A percentile compares a stretch with the other conserved stretches of the same genome.
Conservation (phyloP, 1,284 basidiomycete species). For the Kalmanozyma brasiliensis region DNA sequence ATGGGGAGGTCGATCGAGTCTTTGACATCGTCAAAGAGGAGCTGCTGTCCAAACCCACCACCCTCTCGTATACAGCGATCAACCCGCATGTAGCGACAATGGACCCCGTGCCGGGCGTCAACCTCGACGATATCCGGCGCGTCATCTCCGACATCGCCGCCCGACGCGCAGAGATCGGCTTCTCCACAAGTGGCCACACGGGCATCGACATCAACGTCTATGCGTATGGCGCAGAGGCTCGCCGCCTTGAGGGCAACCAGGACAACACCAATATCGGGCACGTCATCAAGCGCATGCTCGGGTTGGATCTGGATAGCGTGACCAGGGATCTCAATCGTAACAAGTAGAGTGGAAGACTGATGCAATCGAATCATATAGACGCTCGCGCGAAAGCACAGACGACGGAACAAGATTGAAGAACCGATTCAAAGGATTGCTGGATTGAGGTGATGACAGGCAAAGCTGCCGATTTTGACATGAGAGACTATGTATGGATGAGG, state of each 20-base stretch:
- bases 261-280: constrained; percentile 68
- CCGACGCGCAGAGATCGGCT: constrained; percentile 68
- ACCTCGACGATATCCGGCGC: constrained; percentile 35
- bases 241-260: constrained; percentile 64
- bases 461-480: too few species aligned
- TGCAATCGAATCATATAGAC: background rate
- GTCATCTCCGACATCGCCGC: constrained; percentile 50
- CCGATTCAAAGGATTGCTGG: constrained; percentile 31
- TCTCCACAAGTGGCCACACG: constrained; percentile 69
- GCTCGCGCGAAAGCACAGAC: background rate
- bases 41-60: constrained; percentile 6
- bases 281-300: constrained; percentile 52
- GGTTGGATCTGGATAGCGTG: constrained; percentile 55
- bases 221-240: constrained; percentile 59
- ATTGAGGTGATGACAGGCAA: background rate
- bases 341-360: too few species aligned
- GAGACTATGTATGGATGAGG: background rate
- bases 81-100: too few species aligned
- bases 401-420: background rate
- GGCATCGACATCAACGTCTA: constrained; percentile 70
- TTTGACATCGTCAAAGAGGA: constrained; percentile 38
- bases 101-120: constrained; percentile 34
- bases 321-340: constrained; percentile 38
- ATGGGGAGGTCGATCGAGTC: constrained; percentile 60
- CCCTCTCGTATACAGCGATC: background rate